Conservation (phyloP, 306 rosid species). For the Ormosia emarginata region DNA sequence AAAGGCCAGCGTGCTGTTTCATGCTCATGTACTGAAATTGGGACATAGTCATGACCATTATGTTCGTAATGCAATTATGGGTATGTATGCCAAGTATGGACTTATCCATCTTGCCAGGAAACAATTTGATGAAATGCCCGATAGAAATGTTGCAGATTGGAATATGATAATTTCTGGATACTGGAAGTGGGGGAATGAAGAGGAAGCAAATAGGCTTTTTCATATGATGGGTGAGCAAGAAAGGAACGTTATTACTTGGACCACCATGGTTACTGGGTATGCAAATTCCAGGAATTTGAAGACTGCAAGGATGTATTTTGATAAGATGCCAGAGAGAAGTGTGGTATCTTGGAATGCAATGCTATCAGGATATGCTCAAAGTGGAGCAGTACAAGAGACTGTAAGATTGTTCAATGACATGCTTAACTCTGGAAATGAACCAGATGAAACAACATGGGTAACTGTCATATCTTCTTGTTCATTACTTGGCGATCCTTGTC, state of each 20-base stretch:
- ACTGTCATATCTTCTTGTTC: constrained; percentile 54
- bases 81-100: constrained; percentile 36
- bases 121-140: constrained; percentile 55
- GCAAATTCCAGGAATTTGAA: constrained; percentile 44
- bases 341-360: constrained; percentile 78
- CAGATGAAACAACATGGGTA: constrained; percentile 61
- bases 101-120: constrained; percentile 41
- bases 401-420: constrained; percentile 51
- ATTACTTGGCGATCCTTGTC: constrained; percentile 35
- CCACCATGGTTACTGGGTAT: constrained; percentile 64
- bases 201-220: constrained; percentile 49
- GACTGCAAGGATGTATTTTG: constrained; percentile 54
- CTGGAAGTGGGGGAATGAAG: constrained; percentile 58
- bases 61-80: constrained; percentile 52
- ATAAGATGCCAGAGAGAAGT: constrained; percentile 50
- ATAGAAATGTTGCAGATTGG: constrained; percentile 59
- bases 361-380: constrained; percentile 67
- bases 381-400: constrained; percentile 46
- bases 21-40: constrained; percentile 42
- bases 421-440: constrained; percentile 37
- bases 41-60: constrained; percentile 42
- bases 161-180: constrained; percentile 57
- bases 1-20: constrained; percentile 40
- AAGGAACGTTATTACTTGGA: constrained; percentile 56
- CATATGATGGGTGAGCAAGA: constrained; percentile 27